These are phyloP conservation scores for Zopfochytrium polystomum DNA, from an alignment of 371 early-diverging fungal species.

Conservation along the genomic window DNA sequence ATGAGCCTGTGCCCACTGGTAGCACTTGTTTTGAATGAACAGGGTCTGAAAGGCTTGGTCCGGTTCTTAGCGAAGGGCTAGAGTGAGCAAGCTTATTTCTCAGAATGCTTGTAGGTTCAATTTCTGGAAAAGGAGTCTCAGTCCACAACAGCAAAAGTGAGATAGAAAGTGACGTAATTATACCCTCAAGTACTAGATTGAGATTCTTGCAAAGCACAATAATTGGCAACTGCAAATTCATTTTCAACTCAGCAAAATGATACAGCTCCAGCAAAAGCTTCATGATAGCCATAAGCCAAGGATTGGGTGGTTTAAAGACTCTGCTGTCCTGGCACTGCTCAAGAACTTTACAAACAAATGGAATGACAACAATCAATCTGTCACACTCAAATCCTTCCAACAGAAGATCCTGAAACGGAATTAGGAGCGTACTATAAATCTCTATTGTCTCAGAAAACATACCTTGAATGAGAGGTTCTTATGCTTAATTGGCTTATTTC, in stretches of 20 bases:
- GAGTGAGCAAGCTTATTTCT: too few relatives aligned
- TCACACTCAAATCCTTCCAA: constrained; percentile 85
- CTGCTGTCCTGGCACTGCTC: constrained; percentile 80
- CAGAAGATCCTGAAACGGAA: constrained; percentile 71
- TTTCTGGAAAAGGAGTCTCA: too few relatives aligned
- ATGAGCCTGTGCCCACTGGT: too few relatives aligned
- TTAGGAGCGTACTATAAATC: not conserved
- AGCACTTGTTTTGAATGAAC: too few relatives aligned
- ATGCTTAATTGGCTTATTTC: constrained; percentile 89
- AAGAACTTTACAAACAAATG: constrained; percentile 96
- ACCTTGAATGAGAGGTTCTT: constrained; percentile 86
- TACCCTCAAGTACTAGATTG: constrained; percentile 66
- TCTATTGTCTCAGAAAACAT: constrained; percentile 1
- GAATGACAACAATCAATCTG: constrained; percentile 90
- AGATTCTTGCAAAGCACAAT: constrained; percentile 94
- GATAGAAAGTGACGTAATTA: too few relatives aligned
- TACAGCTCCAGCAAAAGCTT: constrained; percentile 88
- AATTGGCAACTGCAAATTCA: constrained; percentile 95
- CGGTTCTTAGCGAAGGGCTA: too few relatives aligned
- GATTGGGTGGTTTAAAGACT: constrained; percentile 94
- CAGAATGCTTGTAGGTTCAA: too few relatives aligned
- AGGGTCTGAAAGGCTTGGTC: too few relatives aligned
- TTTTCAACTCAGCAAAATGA: constrained; percentile 84
- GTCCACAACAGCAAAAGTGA: too few relatives aligned
- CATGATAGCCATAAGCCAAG: constrained; percentile 95